Conservation (phyloP, 2,329 filamentous ascomycete genomes). For the Leptographium galeiforme region DNA sequence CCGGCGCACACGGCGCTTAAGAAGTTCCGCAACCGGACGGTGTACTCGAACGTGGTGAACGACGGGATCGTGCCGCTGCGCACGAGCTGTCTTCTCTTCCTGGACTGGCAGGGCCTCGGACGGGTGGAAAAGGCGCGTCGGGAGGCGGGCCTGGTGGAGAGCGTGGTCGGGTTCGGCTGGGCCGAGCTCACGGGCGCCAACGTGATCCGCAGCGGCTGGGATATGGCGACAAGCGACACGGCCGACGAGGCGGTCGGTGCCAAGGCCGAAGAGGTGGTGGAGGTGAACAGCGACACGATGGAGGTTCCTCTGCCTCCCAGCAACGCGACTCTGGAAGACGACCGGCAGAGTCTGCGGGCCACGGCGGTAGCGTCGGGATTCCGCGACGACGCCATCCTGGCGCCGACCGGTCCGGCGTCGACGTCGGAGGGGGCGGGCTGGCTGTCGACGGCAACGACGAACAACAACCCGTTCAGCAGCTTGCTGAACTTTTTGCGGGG, state of each 20-base stretch:
- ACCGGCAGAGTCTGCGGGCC: conserved; percentile 42
- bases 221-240: conserved; percentile 21
- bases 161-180: conserved; percentile 88
- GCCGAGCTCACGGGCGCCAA: conserved; percentile 74
- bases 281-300: conserved; percentile 17
- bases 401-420: conserved; percentile 6
- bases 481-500: conserved; percentile 47
- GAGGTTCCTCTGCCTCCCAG: conserved; percentile 59
- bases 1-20: conserved; percentile 77
- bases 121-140: conserved; percentile 87
- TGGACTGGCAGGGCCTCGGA: conserved; percentile 90
- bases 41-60: conserved; percentile 96
- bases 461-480: conserved; percentile 45
- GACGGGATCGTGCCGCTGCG: conserved; percentile 91
- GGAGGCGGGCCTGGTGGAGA: conserved; percentile 85
- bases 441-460: conserved; percentile 20
- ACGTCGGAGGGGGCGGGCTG: conserved; percentile 13
- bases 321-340: conserved; percentile 55
- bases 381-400: conserved; percentile 1
- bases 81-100: conserved; percentile 88
- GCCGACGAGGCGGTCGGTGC: conserved; percentile 2
- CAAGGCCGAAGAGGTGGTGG: conserved; percentile 13
- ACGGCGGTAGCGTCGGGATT: conserved; percentile 19
- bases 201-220: conserved; percentile 32
- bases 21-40: conserved; percentile 78